Evolutionary conservation across 1,139 yeast species (phyloP).

Genomic region (Pichia sp.): DNA sequence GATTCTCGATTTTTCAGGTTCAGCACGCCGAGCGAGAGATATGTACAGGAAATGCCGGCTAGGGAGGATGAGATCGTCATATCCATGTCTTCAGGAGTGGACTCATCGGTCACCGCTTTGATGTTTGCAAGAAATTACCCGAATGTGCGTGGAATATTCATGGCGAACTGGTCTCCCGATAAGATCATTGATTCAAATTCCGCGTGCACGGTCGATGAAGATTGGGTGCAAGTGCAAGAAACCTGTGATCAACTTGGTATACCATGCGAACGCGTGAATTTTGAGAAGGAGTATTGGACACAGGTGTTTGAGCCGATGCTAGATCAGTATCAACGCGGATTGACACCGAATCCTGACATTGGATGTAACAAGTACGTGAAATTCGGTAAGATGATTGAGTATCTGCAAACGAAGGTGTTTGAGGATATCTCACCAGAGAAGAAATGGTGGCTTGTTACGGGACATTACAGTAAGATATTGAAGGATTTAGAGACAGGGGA

Average conservation of each 20-base stretch:
- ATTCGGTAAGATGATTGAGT: constrained; percentile 68
- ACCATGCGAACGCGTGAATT: constrained; percentile 69
- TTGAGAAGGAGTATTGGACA: constrained; percentile 88
- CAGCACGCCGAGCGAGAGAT: constrained; percentile 10
- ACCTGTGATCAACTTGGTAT: constrained; percentile 58
- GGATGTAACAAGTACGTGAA: constrained; percentile 80
- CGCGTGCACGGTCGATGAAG: constrained; percentile 66
- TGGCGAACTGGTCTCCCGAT: constrained; percentile 79
- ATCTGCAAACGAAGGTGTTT: constrained; percentile 35
- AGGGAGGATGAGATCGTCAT: constrained; percentile 57
- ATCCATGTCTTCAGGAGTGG: constrained; percentile 98
- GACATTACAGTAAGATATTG: constrained; percentile 77
- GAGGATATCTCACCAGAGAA: constrained; percentile 19
- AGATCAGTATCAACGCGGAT: constrained; percentile 56
- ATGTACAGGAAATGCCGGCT: constrained; percentile 39
- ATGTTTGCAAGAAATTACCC: constrained; percentile 43
- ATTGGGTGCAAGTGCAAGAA: constrained; percentile 76
- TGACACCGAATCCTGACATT: constrained; percentile 94
- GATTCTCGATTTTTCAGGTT: constrained; percentile 5
- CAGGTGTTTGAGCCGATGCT: constrained; percentile 93
- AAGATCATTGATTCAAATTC: constrained; percentile 18
- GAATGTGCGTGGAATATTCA: constrained; percentile 72
- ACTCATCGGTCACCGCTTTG: constrained; percentile 86
- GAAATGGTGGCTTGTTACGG: constrained; percentile 87
- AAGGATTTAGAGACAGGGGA: constrained; percentile 25